Evolutionary conservation across 768 basidiomycete species (phyloP).

Genomic region (Panaeolus papilionaceus): DNA sequence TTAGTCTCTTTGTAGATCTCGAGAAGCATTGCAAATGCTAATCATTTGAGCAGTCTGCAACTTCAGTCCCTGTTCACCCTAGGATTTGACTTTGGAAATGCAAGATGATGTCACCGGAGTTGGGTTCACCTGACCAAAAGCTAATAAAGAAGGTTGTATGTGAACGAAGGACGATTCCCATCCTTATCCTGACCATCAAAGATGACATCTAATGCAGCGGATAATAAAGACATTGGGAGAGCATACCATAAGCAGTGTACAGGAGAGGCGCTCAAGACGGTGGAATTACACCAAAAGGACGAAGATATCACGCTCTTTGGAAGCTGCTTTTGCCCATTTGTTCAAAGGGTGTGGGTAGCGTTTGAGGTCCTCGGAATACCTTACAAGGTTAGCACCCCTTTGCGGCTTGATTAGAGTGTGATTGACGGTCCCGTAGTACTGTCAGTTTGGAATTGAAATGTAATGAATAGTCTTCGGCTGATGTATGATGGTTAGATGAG

Average conservation of each 20-base stretch:
- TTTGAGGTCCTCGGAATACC: constrained; percentile 74
- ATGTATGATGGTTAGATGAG: constrained; percentile 55
- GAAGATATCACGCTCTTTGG: constrained; percentile 72
- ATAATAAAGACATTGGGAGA: constrained; percentile 32
- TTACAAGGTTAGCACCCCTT: constrained; percentile 60
- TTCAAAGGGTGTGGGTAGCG: constrained; percentile 81
- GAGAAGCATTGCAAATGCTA: no score
- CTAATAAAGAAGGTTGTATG: background rate
- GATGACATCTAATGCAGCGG: constrained; percentile 9
- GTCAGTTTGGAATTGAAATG: constrained; percentile 32
- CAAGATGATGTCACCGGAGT: background rate
- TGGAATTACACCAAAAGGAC: constrained; percentile 49
- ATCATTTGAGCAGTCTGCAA: no score
- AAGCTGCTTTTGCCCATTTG: constrained; percentile 82
- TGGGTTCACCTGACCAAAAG: background rate
- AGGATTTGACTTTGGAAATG: background rate
- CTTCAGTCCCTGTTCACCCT: no score
- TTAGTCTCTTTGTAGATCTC: no score
- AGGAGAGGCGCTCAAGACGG: constrained; percentile 61
- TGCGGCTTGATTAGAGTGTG: background rate
- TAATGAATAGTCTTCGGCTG: background rate
- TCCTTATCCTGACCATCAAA: background rate
- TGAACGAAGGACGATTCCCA: background rate
- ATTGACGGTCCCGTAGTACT: constrained; percentile 36
- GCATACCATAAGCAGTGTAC: constrained; percentile 48